Evolutionary conservation across 2,329 filamentous ascomycete genomes (phyloP), one percentile per base, ranked within the genome.

Genomic region (Penicillium sp.): DNA sequence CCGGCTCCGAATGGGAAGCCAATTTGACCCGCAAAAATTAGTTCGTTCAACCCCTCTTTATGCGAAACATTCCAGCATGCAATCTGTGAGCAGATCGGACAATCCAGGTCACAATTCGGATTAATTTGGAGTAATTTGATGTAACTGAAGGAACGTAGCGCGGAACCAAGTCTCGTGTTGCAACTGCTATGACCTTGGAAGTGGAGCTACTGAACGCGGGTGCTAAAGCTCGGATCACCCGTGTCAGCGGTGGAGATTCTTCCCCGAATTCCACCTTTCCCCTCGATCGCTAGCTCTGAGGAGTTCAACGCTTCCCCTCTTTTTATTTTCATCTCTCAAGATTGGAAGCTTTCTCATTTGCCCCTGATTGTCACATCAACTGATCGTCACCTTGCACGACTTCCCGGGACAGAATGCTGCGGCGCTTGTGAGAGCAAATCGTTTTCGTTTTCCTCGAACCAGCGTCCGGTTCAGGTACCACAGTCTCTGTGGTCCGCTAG

Each of bases 391-490:
- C 49, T 62, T 43, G 50, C 63, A 58, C 59, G 50, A 59, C 55
- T 51, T 56, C 11, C 43, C 25, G 10, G 46, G 46, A 13, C 42
- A 44, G 50, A 60, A 50, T 50, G 48, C 45, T 62, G 58, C 63
- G 63, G 57, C 59, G 45, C 55, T 60, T 50, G 61, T 67, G 61
- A 64, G 54, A 46, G 50, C 49, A 53, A 54, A 29, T 51, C 43
- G 42, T 63, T 64, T 59, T 65, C 63, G 59, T 68, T 51, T 43
- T 46, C 35, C 53, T 62, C 49, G 57, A 63, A 62, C 50, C 62
- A 57, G 59, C 50, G 54, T 59, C 59, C 55, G 60, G 53, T 48
- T 54, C 59, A 61, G 64, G 62, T 67, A 63, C 57, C 62, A 66
- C 65, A 59, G 55, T 50, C 46, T 37, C 54, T 51, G 45, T 8